These are phyloP conservation scores for Leccinellum luteum DNA, from an alignment of 768 basidiomycete species.

Conservation along the genomic window DNA sequence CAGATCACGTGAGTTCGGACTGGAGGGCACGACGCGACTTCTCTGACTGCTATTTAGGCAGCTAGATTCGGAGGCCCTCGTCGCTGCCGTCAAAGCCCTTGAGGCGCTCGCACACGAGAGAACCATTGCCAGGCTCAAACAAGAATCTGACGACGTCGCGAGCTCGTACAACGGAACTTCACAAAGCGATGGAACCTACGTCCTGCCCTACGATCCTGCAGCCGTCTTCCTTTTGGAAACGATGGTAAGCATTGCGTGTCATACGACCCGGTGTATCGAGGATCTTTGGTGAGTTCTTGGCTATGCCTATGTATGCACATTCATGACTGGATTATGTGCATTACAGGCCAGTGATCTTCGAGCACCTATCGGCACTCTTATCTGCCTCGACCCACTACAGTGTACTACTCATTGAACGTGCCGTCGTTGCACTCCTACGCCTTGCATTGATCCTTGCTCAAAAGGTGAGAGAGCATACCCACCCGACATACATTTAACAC, in stretches of 20 bases:
- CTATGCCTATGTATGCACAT: not conserved
- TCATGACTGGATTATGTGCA: not conserved
- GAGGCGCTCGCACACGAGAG: constrained; percentile 89
- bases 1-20: constrained; percentile 78
- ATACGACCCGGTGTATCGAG: constrained; percentile 73
- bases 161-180: constrained; percentile 33
- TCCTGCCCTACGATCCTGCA: constrained; percentile 90
- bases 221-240: constrained; percentile 93
- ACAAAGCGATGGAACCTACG: constrained; percentile 44
- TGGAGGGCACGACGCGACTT: not conserved
- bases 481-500: not conserved
- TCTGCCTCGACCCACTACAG: constrained; percentile 79
- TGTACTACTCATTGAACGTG: constrained; percentile 88
- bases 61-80: constrained; percentile 73
- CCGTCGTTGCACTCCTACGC: constrained; percentile 83
- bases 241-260: constrained; percentile 86
- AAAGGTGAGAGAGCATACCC: constrained; percentile 47
- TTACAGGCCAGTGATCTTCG: constrained; percentile 88
- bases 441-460: constrained; percentile 82
- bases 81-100: constrained; percentile 82
- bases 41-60: constrained; percentile 47
- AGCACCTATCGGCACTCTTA: constrained; percentile 83
- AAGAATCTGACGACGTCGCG: constrained; percentile 59
- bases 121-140: constrained; percentile 75
- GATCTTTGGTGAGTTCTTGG: constrained; percentile 74